These are phyloP conservation scores for Scutellaria baicalensis DNA, from an alignment of 257 asterid genomes.

Conservation along the genomic window DNA sequence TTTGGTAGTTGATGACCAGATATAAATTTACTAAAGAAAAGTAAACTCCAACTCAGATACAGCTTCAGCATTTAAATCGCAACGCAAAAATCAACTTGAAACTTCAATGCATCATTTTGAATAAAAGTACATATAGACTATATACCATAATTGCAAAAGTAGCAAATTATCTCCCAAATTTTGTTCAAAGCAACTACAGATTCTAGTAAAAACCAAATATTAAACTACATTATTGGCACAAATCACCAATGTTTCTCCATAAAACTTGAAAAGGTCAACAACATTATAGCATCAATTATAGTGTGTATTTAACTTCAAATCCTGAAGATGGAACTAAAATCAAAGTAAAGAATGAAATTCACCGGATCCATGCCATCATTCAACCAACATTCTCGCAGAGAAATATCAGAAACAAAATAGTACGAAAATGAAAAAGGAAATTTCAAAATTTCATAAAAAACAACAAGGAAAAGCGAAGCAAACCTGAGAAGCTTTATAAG, in stretches of 20 bases:
- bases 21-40: not conserved
- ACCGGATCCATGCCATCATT: not conserved
- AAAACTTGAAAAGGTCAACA: not conserved
- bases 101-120: not conserved
- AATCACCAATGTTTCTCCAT: not conserved
- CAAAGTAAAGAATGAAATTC: not conserved
- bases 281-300: not conserved
- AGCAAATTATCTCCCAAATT: not conserved
- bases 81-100: not conserved
- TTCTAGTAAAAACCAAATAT: no score
- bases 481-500: conserved; percentile 91
- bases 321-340: not conserved
- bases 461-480: not conserved
- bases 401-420: not conserved
- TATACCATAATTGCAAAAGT: not conserved
- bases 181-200: not conserved
- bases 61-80: not conserved
- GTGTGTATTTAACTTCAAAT: not conserved
- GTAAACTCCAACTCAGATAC: not conserved
- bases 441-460: not conserved
- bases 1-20: not conserved
- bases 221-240: not conserved
- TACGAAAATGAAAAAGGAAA: not conserved
- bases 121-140: not conserved
- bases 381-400: not conserved